Percentiles rank a stretch among this genome's conserved stretches.
phyloP scores from a whole-genome alignment of 345 rosid species.

The Eucalyptus erythrocorys region DNA sequence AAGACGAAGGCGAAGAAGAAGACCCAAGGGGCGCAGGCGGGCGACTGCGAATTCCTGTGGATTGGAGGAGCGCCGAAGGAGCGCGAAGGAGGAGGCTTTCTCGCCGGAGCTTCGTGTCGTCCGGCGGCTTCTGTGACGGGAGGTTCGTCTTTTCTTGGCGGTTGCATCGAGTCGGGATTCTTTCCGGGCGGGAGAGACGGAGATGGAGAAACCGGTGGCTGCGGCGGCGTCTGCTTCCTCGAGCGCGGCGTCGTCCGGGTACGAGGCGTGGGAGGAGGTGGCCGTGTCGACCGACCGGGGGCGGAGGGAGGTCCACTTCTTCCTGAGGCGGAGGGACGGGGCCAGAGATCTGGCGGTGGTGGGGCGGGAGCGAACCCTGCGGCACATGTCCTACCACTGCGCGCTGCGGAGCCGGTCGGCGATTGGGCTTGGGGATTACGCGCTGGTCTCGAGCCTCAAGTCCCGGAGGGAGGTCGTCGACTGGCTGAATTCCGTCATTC shows the following conservation, averaged over 20 bases:
- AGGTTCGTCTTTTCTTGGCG: neutral
- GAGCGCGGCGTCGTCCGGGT: conserved; percentile 13
- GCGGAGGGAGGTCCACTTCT: conserved; percentile 51
- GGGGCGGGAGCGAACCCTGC: conserved; percentile 47
- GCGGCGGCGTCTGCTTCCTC: neutral
- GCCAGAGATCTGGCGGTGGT: conserved; percentile 52
- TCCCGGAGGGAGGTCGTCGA: conserved; percentile 41
- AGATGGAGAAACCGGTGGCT: neutral
- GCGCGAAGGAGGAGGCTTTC: neutral
- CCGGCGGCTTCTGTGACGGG: neutral
- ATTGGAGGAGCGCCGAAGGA: neutral
- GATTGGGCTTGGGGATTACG: neutral
- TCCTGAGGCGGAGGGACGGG: conserved; percentile 48
- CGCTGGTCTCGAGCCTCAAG: conserved; percentile 23
- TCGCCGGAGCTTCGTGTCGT: neutral
- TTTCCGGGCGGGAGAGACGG: neutral
- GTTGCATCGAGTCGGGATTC: neutral
- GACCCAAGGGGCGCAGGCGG: neutral
- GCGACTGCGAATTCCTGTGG: neutral
- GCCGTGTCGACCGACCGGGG: conserved; percentile 33
- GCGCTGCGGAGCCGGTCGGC: conserved; percentile 21
- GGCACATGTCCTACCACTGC: conserved; percentile 41
- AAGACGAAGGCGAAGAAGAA: neutral
- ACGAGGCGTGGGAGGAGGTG: conserved; percentile 70
- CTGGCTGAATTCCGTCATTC: conserved; percentile 58